These are phyloP conservation scores for Entrophospora sp. DNA, from an alignment of 192 early-diverging fungal genomes.

Conservation along the genomic window DNA sequence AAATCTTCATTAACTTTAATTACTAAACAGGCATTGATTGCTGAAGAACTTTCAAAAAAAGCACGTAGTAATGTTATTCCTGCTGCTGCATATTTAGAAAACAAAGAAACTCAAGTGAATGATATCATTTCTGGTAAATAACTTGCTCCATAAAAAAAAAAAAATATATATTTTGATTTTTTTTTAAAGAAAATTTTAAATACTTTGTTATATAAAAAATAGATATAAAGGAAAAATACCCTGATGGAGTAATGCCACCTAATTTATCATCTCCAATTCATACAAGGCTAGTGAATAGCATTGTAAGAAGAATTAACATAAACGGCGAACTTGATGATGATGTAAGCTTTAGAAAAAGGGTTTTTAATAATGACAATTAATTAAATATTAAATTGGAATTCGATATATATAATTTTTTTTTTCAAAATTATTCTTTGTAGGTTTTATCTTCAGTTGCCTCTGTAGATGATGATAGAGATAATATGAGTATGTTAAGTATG, in stretches of 20 bases:
- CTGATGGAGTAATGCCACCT: slow-evolving; percentile 13
- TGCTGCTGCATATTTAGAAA: slow-evolving; percentile 45
- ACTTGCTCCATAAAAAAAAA: background rate
- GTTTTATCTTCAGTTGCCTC: slow-evolving; percentile 12
- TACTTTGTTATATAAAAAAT: background rate
- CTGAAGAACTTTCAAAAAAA: slow-evolving; percentile 37
- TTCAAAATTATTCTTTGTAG: slow-evolving; percentile 19
- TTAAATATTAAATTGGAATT: background rate
- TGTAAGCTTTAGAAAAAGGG: no score
- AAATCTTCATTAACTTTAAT: no score
- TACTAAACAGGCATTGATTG: slow-evolving; percentile 39
- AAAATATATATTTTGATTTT: background rate
- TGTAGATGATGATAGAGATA: slow-evolving; percentile 42
- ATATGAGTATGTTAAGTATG: slow-evolving; percentile 57
- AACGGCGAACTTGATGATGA: slow-evolving; percentile 23
- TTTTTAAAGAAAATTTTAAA: background rate
- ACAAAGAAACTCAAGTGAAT: slow-evolving; percentile 46
- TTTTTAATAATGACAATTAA: no score
- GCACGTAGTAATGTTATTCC: slow-evolving; percentile 26
- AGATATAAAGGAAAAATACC: slow-evolving; percentile 21
- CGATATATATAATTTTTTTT: slow-evolving; percentile 6
- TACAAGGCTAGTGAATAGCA: slow-evolving; percentile 8
- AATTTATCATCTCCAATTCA: slow-evolving; percentile 10
- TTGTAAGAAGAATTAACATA: slow-evolving; percentile 14
- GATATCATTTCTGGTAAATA: slow-evolving; percentile 51